Conservation (phyloP, 148 eudicot genomes). For the Nyssa sinensis region DNA sequence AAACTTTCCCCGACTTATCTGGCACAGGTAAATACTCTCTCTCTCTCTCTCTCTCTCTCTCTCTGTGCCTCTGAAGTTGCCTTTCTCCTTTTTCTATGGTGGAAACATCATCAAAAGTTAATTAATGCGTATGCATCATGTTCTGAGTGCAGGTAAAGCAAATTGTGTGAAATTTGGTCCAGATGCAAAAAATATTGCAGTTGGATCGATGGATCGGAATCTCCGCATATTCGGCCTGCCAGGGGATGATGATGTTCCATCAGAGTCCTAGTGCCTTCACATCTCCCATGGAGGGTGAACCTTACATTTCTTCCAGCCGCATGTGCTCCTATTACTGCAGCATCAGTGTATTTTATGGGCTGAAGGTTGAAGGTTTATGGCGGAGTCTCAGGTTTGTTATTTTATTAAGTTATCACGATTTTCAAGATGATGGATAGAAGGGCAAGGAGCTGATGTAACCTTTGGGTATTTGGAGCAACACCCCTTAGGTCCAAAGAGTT, state of each 20-base stretch:
- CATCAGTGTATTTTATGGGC: not conserved
- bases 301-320: too few species aligned
- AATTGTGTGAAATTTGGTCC: slow-evolving; percentile 77
- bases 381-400: not conserved
- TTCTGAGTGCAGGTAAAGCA: slow-evolving; percentile 60
- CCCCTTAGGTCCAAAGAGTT: not conserved
- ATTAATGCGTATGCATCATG: not conserved
- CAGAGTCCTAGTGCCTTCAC: slow-evolving; percentile 34
- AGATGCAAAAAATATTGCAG: slow-evolving; percentile 87
- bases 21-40: slow-evolving; percentile 69
- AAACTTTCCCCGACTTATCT: slow-evolving; percentile 86
- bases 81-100: not conserved
- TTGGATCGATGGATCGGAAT: slow-evolving; percentile 87
- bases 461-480: not conserved
- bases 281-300: not conserved
- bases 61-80: not conserved
- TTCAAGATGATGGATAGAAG: not conserved
- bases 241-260: slow-evolving; percentile 46
- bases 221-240: slow-evolving; percentile 91
- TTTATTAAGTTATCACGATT: too few species aligned
- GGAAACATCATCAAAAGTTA: not conserved
- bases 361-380: not conserved
- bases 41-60: not conserved
- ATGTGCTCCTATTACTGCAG: not conserved
- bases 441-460: not conserved